Evolutionary conservation across 495 filamentous ascomycete species (phyloP), one percentile per base, ranked within the genome.

Genomic region (Achaetomiella virescens): DNA sequence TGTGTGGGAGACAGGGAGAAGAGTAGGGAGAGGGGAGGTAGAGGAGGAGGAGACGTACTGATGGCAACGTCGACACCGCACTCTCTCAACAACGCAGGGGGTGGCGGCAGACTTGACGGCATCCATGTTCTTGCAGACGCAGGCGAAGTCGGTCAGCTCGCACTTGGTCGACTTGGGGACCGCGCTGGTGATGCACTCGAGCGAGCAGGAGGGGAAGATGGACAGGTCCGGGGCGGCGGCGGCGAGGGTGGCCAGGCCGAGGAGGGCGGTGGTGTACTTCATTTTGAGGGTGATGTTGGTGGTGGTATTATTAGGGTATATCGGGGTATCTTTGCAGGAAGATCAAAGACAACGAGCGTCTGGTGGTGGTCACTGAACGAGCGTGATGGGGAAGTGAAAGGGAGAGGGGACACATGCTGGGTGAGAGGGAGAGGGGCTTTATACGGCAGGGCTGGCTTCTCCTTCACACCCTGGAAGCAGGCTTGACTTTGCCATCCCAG

Each of bases 41-140:
- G 25, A 35, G 15, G 25, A 9, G 17, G 18, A 9, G 31, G 45
- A 8, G 15, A 47, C 63, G 5, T 58, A 72, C 70, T 58, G 12
- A 68, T 41, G 20, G 72, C 72, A 6, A 62, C 58, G 9, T 69
- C 66, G 18, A 56, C 27, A 27, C 68, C 71, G 55, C 74, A 76
- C 6, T 51, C n/a, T 49, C 5, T 41, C 17, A 27, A 75, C 40
- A 11, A 78, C 72, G 57, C 74, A 75, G 41, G 42, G 18, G 17
- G 71, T 73, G 40, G 72, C 75, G 12, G 51, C 59, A 7, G 48
- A 9, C 20, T 63, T 62, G 40, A 78, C 55, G 27, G 57, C 40
- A 29, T 66, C 60, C 38, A 66, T 59, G 57, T 74, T 64, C 33
- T 45, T 48, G 67, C 77, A 80, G 58, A 74, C 68, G 66, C 77